A percentile compares a stretch with the other conserved stretches of the same genome.
Evolutionary conservation across 805 yeast genomes (phyloP).

Genomic region (Pichia heedii): DNA sequence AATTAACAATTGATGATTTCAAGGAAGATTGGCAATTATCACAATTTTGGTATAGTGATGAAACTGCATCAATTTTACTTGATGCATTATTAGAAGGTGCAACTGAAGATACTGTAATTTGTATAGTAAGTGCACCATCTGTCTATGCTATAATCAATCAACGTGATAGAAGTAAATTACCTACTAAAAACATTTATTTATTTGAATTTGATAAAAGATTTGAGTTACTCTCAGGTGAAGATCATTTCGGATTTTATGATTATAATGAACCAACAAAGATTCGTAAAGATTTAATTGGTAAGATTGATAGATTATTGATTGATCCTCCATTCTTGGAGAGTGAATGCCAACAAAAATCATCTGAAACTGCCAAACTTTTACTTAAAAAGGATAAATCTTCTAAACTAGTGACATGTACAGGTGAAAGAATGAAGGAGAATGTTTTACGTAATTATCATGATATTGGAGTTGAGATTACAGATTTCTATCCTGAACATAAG

Average conservation of each 20-base stretch:
- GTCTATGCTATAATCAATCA: conserved; percentile 75
- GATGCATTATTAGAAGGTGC: conserved; percentile 72
- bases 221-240: conserved; percentile 57
- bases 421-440: conserved; percentile 75
- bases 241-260: conserved; percentile 65
- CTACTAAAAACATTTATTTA: conserved; percentile 62
- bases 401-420: conserved; percentile 70
- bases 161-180: conserved; percentile 40
- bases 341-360: conserved; percentile 70
- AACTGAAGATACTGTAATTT: conserved; percentile 58
- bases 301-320: conserved; percentile 61
- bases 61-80: conserved; percentile 61
- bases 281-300: conserved; percentile 46
- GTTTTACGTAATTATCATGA: conserved; percentile 57
- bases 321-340: conserved; percentile 86
- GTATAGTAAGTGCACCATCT: conserved; percentile 83
- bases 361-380: conserved; percentile 54
- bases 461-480: conserved; percentile 41
- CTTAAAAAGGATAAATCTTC: conserved; percentile 35
- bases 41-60: conserved; percentile 82
- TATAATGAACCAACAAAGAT: conserved; percentile 59
- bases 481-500: conserved; percentile 69
- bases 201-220: conserved; percentile 77
- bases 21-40: conserved; percentile 92
- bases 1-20: conserved; percentile 52